Percentiles rank a stretch among this genome's conserved stretches.
Evolutionary conservation across 176 grass and related monocot genomes (phyloP).

Genomic region (Triticum timopheevii): DNA sequence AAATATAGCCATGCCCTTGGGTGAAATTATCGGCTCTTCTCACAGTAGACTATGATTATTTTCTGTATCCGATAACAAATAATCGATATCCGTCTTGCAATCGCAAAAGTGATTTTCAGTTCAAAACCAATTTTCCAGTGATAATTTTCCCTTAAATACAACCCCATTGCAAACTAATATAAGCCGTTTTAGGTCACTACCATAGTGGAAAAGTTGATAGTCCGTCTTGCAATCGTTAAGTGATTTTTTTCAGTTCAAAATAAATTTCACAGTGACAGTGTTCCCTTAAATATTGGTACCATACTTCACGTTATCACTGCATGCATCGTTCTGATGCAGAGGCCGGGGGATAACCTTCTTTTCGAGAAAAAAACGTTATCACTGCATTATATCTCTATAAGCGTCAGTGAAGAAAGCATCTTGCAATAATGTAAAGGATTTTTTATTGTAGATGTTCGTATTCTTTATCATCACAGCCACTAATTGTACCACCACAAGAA

Average conservation of each 20-base stretch:
- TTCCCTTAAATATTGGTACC: neutral
- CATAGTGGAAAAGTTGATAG: too few relatives aligned
- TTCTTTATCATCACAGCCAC: neutral
- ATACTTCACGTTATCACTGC: neutral
- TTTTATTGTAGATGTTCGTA: neutral
- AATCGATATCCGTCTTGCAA: neutral
- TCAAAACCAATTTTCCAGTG: neutral
- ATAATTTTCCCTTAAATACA: neutral
- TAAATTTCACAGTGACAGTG: neutral
- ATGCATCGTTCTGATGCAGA: too few relatives aligned
- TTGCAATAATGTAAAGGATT: neutral
- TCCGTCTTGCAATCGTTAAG: neutral
- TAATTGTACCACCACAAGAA: neutral
- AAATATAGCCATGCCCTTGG: neutral
- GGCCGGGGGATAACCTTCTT: too few relatives aligned
- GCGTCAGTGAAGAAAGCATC: neutral
- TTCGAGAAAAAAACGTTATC: too few relatives aligned
- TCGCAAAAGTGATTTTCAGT: neutral
- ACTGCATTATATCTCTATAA: neutral
- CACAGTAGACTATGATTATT: too few relatives aligned
- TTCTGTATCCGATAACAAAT: neutral
- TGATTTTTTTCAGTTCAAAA: neutral
- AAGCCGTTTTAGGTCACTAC: too few relatives aligned
- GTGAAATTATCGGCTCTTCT: neutral
- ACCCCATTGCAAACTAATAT: too few relatives aligned